Percentiles rank a stretch among this genome's conserved stretches.
Conservation (phyloP, 495 filamentous ascomycete genomes). For the Astrothelium subdiscretum region DNA sequence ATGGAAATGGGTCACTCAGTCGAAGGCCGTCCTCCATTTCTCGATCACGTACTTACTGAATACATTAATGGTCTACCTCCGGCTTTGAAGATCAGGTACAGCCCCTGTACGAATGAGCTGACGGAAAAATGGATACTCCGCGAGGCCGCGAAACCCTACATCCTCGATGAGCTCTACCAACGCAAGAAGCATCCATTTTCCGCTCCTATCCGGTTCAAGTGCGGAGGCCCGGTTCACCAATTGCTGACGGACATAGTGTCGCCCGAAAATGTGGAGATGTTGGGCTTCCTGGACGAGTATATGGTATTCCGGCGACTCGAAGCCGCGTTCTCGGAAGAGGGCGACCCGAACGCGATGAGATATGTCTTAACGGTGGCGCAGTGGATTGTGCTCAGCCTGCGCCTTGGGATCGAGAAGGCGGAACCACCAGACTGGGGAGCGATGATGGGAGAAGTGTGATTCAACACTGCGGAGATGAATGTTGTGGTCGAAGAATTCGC, state of each 20-base stretch:
- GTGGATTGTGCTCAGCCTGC: constrained; percentile 15
- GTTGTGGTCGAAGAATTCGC: no score
- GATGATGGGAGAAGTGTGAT: background rate
- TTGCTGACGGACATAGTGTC: constrained; percentile 27
- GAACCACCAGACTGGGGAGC: background rate
- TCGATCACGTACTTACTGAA: constrained; percentile 38
- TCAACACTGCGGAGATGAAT: no score
- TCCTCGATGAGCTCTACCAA: background rate
- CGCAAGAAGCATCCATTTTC: constrained; percentile 3
- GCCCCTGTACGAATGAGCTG: constrained; percentile 8
- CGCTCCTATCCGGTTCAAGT: background rate
- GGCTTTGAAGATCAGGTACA: constrained; percentile 29
- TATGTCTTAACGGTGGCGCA: constrained; percentile 15
- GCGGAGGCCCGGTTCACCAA: constrained; percentile 28
- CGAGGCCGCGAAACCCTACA: background rate
- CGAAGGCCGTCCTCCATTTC: constrained; percentile 35
- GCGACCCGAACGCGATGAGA: constrained; percentile 13
- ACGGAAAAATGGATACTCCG: background rate
- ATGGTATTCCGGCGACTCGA: constrained; percentile 20
- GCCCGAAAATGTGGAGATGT: constrained; percentile 28
- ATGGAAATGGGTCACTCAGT: constrained; percentile 38
- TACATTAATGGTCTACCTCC: constrained; percentile 36
- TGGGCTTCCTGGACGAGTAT: constrained; percentile 33
- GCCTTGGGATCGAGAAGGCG: constrained; percentile 18
- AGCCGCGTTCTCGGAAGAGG: constrained; percentile 24